Base-by-base conservation (phyloP, 495 filamentous ascomycete species). In the Trichoderma reesei region DNA sequence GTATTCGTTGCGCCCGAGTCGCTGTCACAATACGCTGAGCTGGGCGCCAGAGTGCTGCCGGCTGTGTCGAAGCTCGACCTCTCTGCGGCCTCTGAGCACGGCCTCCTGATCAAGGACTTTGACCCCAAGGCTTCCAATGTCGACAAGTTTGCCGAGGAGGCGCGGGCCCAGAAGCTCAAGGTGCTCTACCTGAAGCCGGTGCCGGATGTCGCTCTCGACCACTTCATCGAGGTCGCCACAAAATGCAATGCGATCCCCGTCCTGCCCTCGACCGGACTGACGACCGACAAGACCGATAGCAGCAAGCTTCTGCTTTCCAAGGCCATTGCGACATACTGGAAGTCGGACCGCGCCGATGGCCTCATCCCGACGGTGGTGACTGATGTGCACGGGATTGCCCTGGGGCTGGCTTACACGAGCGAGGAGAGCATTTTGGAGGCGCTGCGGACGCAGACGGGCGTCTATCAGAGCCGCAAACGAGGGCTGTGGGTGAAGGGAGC, bases 401-500 rank as follows among this genome's bases (percentile, higher is more conserved):
- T 98, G 14, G 94, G 94, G 0, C 71, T 98, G 64, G 94, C 98
- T 3, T 98, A 96, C 80, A 96, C 91, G 72, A 96, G 87, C 65
- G 82, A 87, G 67, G 90, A 96, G 75, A 97, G 92, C 72, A 85
- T 98, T 14, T 79, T 85, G 11, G 92, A 92, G 75, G 92, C 91
- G 31, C 71, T 98, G 56, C 85, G 85, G 65, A 95, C 91, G 3
- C 92, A 92, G 61, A 89, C 86, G 1, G 94, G 94, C 36, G 94
- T 98, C 33, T 98, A 98, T 72, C 91, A 96, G 73, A 96, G 91
- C 72, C 82, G 94, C 41, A 96, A 96, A 79, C 86, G 93, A 6
- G 92, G 93, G 2, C 75, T 98, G 33, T 98, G 94, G 94, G 91
- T 95, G 76, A 98, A 98, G 75, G 94, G 94, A 31, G 90, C 92